Percentiles rank a stretch among this genome's conserved stretches.
Evolutionary conservation across 768 basidiomycete species (phyloP).

Genomic region (Favolaschia claudopus): DNA sequence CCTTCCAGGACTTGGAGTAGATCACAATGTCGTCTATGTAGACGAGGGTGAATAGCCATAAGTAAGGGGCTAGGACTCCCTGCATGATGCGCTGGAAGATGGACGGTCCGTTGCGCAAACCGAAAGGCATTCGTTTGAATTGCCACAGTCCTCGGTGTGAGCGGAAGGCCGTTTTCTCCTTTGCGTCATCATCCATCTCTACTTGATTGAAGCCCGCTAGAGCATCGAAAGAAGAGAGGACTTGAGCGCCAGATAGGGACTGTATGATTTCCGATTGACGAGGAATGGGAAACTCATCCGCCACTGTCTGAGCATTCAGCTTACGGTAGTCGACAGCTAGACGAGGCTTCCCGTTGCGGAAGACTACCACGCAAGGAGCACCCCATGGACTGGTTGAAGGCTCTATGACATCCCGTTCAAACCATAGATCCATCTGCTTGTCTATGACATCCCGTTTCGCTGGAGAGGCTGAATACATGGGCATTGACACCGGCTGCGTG

Average conservation of each 20-base stretch:
- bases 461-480: slow-evolving; percentile 30
- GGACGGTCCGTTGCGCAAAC: not conserved
- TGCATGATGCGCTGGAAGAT: slow-evolving; percentile 1
- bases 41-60: slow-evolving; percentile 17
- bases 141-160: slow-evolving; percentile 41
- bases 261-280: slow-evolving; percentile 34
- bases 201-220: slow-evolving; percentile 43
- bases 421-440: no score
- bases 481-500: slow-evolving; percentile 22
- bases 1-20: slow-evolving; percentile 23
- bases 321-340: no score
- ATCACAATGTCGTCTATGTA: slow-evolving; percentile 35
- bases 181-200: slow-evolving; percentile 28
- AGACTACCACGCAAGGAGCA: no score
- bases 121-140: slow-evolving; percentile 24
- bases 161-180: slow-evolving; percentile 39
- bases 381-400: no score
- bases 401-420: no score
- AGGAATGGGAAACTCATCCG: slow-evolving; percentile 39
- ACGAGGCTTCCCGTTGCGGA: no score
- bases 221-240: no score
- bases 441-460: slow-evolving; percentile 32
- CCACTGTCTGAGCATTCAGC: slow-evolving; percentile 16
- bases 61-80: not conserved
- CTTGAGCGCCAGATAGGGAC: slow-evolving; percentile 31